Percentiles rank a stretch among this genome's conserved stretches.
Conservation (phyloP, 2,329 filamentous ascomycete species). For the Ophiostoma himal-ulmi region DNA sequence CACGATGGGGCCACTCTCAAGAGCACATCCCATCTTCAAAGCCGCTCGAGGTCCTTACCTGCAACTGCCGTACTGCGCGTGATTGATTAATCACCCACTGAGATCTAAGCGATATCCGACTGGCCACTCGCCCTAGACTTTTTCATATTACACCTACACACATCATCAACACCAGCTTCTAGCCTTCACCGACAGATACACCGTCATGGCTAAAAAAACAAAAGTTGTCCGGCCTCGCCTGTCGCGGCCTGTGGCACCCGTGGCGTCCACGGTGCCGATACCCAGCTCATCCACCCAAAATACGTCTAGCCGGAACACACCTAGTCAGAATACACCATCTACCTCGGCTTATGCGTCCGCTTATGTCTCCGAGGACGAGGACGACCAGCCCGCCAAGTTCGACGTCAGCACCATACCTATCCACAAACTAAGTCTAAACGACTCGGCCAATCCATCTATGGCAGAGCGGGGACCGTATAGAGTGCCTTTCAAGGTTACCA, state of each 20-base stretch:
- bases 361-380: slow-evolving; percentile 37
- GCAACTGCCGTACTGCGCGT: background rate
- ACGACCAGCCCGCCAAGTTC: slow-evolving; percentile 34
- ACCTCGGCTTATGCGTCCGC: slow-evolving; percentile 37
- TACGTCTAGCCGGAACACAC: slow-evolving; percentile 25
- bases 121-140: background rate
- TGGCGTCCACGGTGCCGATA: slow-evolving; percentile 29
- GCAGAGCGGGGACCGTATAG: slow-evolving; percentile 23
- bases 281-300: slow-evolving; percentile 33
- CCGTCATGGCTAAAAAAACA: slow-evolving; percentile 19
- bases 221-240: slow-evolving; percentile 29
- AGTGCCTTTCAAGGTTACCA: slow-evolving; percentile 8
- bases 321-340: slow-evolving; percentile 26
- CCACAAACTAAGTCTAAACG: slow-evolving; percentile 40
- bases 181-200: background rate
- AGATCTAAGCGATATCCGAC: background rate
- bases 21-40: slow-evolving; percentile 12
- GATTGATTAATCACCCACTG: background rate
- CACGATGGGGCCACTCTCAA: slow-evolving; percentile 54
- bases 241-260: slow-evolving; percentile 32
- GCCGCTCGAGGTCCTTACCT: background rate
- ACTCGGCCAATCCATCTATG: slow-evolving; percentile 26
- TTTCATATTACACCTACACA: background rate
- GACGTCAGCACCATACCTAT: slow-evolving; percentile 34
- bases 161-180: too few relatives aligned